Percentiles rank a stretch among this genome's conserved stretches.
Evolutionary conservation across 164 flowering plant species (phyloP).

Genomic region (Warburgia ugandensis): DNA sequence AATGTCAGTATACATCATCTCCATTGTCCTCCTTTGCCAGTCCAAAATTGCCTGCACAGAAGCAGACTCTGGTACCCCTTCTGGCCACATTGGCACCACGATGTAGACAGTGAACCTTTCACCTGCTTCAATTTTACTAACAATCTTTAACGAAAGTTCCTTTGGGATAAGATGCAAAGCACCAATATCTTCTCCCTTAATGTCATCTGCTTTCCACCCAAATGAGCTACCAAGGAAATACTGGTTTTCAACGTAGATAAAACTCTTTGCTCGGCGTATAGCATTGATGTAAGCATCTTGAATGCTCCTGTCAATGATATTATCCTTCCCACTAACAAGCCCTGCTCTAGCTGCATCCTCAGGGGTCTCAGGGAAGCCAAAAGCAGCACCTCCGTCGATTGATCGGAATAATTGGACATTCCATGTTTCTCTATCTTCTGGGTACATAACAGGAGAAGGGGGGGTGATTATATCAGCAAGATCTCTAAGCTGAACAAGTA

Average conservation of each 20-base stretch:
- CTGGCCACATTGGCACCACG: slow-evolving; percentile 77
- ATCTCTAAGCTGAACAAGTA: slow-evolving; percentile 34
- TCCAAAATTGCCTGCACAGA: slow-evolving; percentile 54
- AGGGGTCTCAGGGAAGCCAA: slow-evolving; percentile 55
- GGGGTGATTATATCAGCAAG: slow-evolving; percentile 37
- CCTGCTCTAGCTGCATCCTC: slow-evolving; percentile 54
- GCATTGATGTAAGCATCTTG: slow-evolving; percentile 76
- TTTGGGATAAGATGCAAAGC: slow-evolving; percentile 55
- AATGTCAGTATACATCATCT: slow-evolving; percentile 64
- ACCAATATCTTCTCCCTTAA: slow-evolving; percentile 37
- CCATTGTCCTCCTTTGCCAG: slow-evolving; percentile 67
- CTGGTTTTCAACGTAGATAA: slow-evolving; percentile 68
- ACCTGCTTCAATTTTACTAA: slow-evolving; percentile 58
- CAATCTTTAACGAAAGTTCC: slow-evolving; percentile 56
- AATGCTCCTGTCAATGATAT: slow-evolving; percentile 60
- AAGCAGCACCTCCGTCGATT: slow-evolving; percentile 71
- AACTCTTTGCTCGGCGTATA: slow-evolving; percentile 62
- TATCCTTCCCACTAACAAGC: slow-evolving; percentile 58
- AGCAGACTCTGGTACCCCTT: slow-evolving; percentile 47
- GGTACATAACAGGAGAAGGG: slow-evolving; percentile 41
- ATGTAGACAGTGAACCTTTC: slow-evolving; percentile 52
- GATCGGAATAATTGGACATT: slow-evolving; percentile 73
- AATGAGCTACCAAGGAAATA: slow-evolving; percentile 73
- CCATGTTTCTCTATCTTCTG: slow-evolving; percentile 61
- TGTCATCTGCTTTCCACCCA: slow-evolving; percentile 34